Evolutionary conservation across 306 rosid genomes (phyloP).

Genomic region (Heteromeles arbutifolia): DNA sequence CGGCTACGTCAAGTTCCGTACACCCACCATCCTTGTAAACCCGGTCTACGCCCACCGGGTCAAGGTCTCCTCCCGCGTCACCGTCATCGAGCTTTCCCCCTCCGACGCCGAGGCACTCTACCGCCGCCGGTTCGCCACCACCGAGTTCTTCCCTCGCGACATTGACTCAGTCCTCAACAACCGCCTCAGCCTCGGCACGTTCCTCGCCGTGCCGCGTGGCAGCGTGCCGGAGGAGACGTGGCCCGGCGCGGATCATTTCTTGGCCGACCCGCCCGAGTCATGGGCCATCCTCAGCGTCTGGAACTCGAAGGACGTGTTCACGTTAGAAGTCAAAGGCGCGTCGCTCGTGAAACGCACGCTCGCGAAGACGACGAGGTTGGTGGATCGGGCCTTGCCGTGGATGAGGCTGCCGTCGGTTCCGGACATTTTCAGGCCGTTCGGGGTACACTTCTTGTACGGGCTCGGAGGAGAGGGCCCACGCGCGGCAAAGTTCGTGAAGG

Average conservation of each 20-base stretch:
- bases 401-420: conserved; percentile 72
- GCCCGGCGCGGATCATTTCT: conserved; percentile 57
- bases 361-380: conserved; percentile 52
- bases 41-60: conserved; percentile 76
- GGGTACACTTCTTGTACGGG: conserved; percentile 72
- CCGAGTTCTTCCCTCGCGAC: conserved; percentile 92
- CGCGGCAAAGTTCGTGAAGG: conserved; percentile 48
- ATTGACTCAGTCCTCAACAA: conserved; percentile 69
- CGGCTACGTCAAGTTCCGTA: conserved; percentile 83
- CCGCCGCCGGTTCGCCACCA: conserved; percentile 67
- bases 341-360: conserved; percentile 45
- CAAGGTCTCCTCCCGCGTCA: conserved; percentile 30
- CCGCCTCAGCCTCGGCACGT: conserved; percentile 68
- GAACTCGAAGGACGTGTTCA: conserved; percentile 79
- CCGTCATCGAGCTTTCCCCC: conserved; percentile 42
- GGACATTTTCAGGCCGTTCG: conserved; percentile 69
- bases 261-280: conserved; percentile 57
- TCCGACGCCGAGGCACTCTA: conserved; percentile 65
- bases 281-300: conserved; percentile 89
- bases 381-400: conserved; percentile 79
- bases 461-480: conserved; percentile 75
- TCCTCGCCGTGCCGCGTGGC: conserved; percentile 71
- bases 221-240: conserved; percentile 22
- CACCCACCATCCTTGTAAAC: conserved; percentile 72
- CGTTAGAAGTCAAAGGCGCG: conserved; percentile 67